A percentile compares a stretch with the other conserved stretches of the same genome.
Evolutionary conservation across 352 stramenopile genomes (phyloP).

Genomic region (Peronospora farinosa): DNA sequence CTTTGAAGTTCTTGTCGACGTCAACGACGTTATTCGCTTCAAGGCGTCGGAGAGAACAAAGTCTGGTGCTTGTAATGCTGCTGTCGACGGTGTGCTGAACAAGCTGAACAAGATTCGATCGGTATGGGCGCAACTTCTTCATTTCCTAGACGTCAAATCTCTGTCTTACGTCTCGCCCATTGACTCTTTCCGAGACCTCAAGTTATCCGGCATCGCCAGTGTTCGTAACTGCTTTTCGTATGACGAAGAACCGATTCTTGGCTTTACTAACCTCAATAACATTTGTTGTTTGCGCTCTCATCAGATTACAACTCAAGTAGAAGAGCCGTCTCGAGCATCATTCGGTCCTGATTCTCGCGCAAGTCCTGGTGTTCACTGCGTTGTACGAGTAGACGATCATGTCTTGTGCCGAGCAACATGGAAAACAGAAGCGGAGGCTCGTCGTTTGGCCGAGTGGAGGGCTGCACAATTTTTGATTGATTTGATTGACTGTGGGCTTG

Average conservation of each 20-base stretch:
- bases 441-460: conserved; percentile 40
- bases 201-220: conserved; percentile 53
- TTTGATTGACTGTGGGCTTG: conserved; percentile 61
- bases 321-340: conserved; percentile 21
- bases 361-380: conserved; percentile 24
- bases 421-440: conserved; percentile 43
- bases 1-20: conserved; percentile 50
- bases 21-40: conserved; percentile 60
- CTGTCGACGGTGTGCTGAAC: conserved; percentile 50
- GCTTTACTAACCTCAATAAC: conserved; percentile 3
- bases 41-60: conserved; percentile 38
- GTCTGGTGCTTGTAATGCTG: conserved; percentile 55
- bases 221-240: conserved; percentile 31
- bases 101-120: conserved; percentile 47
- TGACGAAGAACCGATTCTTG: background rate
- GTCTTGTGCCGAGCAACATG: conserved; percentile 47
- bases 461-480: conserved; percentile 60
- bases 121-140: conserved; percentile 57
- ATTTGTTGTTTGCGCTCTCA: background rate
- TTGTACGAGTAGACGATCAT: conserved; percentile 39
- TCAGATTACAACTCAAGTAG: conserved; percentile 40
- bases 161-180: conserved; percentile 37
- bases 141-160: conserved; percentile 70
- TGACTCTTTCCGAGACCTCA: conserved; percentile 58
- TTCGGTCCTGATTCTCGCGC: conserved; percentile 15